phyloP scores from a whole-genome alignment of 2,329 filamentous ascomycete genomes.

The Pseudogymnoascus sp. region DNA sequence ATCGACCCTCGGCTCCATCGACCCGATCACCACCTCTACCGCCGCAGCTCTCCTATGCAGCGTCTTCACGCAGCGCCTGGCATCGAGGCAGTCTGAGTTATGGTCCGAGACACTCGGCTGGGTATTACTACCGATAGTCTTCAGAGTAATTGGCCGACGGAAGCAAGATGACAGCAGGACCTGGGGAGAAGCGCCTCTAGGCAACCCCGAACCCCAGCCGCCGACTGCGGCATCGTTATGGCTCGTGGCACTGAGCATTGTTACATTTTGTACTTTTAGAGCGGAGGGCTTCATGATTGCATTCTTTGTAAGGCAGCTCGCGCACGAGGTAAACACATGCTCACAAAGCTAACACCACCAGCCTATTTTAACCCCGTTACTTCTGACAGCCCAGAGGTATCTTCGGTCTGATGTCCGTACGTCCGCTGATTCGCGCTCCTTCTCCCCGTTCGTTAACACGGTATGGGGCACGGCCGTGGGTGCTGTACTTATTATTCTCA shows the following conservation, averaged over 20 bases:
- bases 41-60: slow-evolving; percentile 23
- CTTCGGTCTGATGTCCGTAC: slow-evolving; percentile 11
- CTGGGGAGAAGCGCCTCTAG: not conserved
- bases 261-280: slow-evolving; percentile 17
- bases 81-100: slow-evolving; percentile 22
- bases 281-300: slow-evolving; percentile 16
- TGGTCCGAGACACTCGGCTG: slow-evolving; percentile 30
- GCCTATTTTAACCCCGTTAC: slow-evolving; percentile 28
- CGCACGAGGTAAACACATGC: not conserved
- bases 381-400: slow-evolving; percentile 22
- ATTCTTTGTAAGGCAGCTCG: slow-evolving; percentile 1
- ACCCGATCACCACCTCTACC: slow-evolving; percentile 14
- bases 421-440: slow-evolving; percentile 10
- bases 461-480: slow-evolving; percentile 19
- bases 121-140: slow-evolving; percentile 23
- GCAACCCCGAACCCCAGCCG: not conserved
- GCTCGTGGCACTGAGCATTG: slow-evolving; percentile 16
- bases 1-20: not conserved
- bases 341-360: slow-evolving; percentile 12
- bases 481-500: slow-evolving; percentile 19
- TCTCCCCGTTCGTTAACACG: slow-evolving; percentile 17
- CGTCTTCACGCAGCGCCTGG: slow-evolving; percentile 17
- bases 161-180: not conserved
- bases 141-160: slow-evolving; percentile 8
- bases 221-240: slow-evolving; percentile 10